These are phyloP conservation scores for Meyerozyma sp. DNA, from an alignment of 1,139 yeast genomes.

Conservation along the genomic window DNA sequence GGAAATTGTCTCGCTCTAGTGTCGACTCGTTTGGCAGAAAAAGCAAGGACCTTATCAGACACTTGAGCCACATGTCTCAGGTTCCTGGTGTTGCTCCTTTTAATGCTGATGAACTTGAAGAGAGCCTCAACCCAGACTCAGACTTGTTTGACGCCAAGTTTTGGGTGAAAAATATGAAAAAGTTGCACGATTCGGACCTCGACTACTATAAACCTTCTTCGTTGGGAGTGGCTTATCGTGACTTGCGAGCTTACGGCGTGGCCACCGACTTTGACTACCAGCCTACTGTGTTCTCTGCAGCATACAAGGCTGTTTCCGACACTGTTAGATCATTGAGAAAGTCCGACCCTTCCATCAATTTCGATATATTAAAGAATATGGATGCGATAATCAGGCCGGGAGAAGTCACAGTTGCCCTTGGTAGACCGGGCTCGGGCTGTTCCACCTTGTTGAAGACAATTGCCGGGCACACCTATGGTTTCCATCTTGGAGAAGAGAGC, in stretches of 20 bases:
- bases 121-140: conserved; percentile 29
- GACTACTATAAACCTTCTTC: conserved; percentile 60
- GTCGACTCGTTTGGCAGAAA: conserved; percentile 6
- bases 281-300: conserved; percentile 57
- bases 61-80: conserved; percentile 45
- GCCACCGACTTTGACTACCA: conserved; percentile 81
- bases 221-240: conserved; percentile 64
- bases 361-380: conserved; percentile 61
- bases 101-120: conserved; percentile 12
- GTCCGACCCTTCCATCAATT: conserved; percentile 16
- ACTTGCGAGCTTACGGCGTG: conserved; percentile 67
- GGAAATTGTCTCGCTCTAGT: conserved; percentile 32
- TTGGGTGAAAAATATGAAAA: conserved; percentile 71
- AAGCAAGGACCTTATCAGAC: conserved; percentile 18
- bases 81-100: conserved; percentile 47
- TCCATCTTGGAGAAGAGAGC: conserved; percentile 50
- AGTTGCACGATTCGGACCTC: conserved; percentile 50
- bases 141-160: conserved; percentile 58
- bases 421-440: conserved; percentile 86
- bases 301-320: conserved; percentile 16
- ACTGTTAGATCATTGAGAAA: conserved; percentile 13
- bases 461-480: conserved; percentile 69
- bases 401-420: conserved; percentile 69
- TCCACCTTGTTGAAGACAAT: conserved; percentile 70
- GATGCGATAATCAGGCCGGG: conserved; percentile 68